Evolutionary conservation across 164 flowering plant species (phyloP).

Genomic region (Cinnamomum chago): DNA sequence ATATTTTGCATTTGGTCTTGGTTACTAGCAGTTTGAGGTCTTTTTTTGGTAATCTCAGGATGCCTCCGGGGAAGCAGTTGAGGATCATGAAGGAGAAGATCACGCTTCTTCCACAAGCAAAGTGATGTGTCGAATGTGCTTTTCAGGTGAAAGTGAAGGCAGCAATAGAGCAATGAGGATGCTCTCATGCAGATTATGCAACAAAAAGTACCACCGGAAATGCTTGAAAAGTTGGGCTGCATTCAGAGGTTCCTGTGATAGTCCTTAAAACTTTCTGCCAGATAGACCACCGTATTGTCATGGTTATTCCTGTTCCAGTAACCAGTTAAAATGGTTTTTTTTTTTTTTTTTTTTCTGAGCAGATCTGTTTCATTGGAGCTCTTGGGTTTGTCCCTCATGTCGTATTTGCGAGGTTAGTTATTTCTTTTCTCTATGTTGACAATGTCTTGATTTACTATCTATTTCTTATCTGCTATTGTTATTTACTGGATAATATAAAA

Average conservation of each 20-base stretch:
- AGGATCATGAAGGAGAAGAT: slow-evolving; percentile 23
- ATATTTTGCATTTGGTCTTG: background rate
- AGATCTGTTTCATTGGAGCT: slow-evolving; percentile 98
- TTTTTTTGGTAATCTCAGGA: slow-evolving; percentile 17
- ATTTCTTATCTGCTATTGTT: no score
- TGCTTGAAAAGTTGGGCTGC: slow-evolving; percentile 88
- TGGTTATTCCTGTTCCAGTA: slow-evolving; percentile 2
- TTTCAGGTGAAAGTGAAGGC: slow-evolving; percentile 79
- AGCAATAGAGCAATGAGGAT: slow-evolving; percentile 81
- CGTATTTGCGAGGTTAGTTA: slow-evolving; percentile 81
- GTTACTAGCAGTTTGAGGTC: background rate
- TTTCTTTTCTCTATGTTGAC: background rate
- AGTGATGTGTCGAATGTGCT: slow-evolving; percentile 84
- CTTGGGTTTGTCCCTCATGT: slow-evolving; percentile 94
- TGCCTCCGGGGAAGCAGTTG: slow-evolving; percentile 13
- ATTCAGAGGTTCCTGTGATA: slow-evolving; percentile 56
- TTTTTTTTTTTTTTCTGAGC: slow-evolving; percentile 26
- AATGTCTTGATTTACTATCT: background rate
- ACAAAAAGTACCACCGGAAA: slow-evolving; percentile 85
- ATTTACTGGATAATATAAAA: no score
- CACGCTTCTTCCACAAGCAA: slow-evolving; percentile 45
- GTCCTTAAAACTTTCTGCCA: background rate
- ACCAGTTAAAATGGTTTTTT: slow-evolving; percentile 1
- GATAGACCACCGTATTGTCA: background rate
- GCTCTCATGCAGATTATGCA: slow-evolving; percentile 84